Evolutionary conservation across 2,329 filamentous ascomycete species (phyloP).

Genomic region (Tolypocladium inflatum): DNA sequence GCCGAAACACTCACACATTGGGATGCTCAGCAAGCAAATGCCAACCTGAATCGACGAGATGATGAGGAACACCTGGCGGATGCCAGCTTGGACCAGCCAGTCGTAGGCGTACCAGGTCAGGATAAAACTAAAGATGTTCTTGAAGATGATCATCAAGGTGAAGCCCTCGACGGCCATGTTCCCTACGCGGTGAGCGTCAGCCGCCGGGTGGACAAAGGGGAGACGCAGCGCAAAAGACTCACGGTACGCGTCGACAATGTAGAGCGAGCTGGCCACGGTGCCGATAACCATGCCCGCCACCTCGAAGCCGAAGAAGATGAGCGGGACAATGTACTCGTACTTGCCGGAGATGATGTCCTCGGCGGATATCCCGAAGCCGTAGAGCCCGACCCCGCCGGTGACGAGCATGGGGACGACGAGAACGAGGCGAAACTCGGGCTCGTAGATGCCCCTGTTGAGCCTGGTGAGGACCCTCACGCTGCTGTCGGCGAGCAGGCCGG

Average conservation of each 20-base stretch:
- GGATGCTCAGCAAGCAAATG: conserved; percentile 65
- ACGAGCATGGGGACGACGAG: conserved; percentile 76
- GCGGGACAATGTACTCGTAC: conserved; percentile 65
- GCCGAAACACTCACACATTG: conserved; percentile 58
- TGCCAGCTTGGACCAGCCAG: conserved; percentile 64
- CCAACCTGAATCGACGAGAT: conserved; percentile 70
- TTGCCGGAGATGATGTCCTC: conserved; percentile 41
- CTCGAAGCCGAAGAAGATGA: conserved; percentile 75
- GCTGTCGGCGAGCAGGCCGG: conserved; percentile 65
- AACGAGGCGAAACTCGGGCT: conserved; percentile 82
- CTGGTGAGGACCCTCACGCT: conserved; percentile 61
- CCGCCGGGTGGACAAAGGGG: background rate
- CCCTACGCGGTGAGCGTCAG: conserved; percentile 31
- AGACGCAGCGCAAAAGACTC: conserved; percentile 22
- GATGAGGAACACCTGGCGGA: conserved; percentile 53
- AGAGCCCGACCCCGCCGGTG: conserved; percentile 68
- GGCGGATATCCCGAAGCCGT: conserved; percentile 72
- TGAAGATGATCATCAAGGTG: conserved; percentile 84
- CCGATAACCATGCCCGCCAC: conserved; percentile 89
- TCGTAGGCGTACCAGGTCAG: conserved; percentile 77
- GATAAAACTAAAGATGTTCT: conserved; percentile 85
- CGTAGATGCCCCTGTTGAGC: conserved; percentile 72
- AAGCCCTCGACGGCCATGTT: conserved; percentile 81
- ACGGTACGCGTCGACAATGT: conserved; percentile 90
- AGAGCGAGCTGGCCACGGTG: conserved; percentile 74